phyloP scores from a whole-genome alignment of 257 asterid genomes.

The Ehretia macrophylla region DNA sequence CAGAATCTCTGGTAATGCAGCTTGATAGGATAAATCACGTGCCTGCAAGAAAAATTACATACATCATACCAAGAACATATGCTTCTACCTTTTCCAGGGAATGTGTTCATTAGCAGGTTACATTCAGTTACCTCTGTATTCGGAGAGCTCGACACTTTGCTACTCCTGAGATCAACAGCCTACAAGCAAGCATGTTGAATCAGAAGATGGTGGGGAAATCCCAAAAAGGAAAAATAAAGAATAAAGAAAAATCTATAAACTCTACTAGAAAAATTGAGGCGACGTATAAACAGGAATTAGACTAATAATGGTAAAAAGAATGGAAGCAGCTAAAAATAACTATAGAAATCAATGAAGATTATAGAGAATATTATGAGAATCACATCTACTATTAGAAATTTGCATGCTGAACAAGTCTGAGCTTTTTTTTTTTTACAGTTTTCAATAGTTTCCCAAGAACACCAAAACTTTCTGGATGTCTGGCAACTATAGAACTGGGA shows the following conservation, averaged over 20 bases:
- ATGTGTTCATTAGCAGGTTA: conserved; percentile 7
- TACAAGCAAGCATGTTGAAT: conserved; percentile 26
- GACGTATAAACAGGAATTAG: no score
- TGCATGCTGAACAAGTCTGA: no score
- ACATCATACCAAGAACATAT: conserved; percentile 8
- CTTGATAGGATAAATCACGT: conserved; percentile 56
- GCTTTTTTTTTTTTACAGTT: no score
- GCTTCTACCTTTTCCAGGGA: not conserved
- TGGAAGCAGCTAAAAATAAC: no score
- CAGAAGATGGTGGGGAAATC: not conserved
- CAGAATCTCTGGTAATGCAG: conserved; percentile 67
- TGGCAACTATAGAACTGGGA: no score
- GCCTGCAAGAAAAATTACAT: conserved; percentile 36
- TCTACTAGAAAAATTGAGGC: no score
- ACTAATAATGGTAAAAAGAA: no score
- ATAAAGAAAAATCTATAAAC: not conserved
- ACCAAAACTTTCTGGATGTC: no score
- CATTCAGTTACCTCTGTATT: conserved; percentile 40
- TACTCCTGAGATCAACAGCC: conserved; percentile 81
- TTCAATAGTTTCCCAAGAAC: no score
- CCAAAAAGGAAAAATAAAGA: not conserved
- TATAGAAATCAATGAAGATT: no score
- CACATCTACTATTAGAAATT: no score
- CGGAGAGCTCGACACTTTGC: conserved; percentile 37
- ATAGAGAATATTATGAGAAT: no score